phyloP scores from a whole-genome alignment of 2,329 filamentous ascomycete species.

The Alternaria rosae region DNA sequence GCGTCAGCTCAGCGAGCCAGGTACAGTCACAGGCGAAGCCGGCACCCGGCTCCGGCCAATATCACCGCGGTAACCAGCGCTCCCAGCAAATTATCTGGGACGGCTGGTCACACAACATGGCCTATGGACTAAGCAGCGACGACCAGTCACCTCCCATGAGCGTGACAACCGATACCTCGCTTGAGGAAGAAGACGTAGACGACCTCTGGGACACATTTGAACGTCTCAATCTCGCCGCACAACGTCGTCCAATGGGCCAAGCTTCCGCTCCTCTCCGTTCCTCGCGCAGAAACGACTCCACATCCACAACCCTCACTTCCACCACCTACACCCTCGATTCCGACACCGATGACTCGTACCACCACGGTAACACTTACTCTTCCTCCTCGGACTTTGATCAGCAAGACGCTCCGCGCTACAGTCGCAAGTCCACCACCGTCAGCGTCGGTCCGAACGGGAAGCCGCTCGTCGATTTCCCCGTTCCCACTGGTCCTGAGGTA shows the following conservation, averaged over 20 bases:
- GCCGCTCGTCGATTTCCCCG: constrained; percentile 44
- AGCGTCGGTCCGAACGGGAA: constrained; percentile 42
- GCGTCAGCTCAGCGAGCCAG: constrained; percentile 46
- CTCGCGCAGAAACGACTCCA: constrained; percentile 25
- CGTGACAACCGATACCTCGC: constrained; percentile 40
- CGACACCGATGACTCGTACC: constrained; percentile 25
- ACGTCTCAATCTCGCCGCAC: constrained; percentile 19
- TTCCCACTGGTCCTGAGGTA: constrained; percentile 39
- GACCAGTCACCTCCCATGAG: constrained; percentile 43
- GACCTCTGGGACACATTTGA: constrained; percentile 47
- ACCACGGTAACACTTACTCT: constrained; percentile 21
- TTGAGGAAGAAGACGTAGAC: constrained; percentile 47
- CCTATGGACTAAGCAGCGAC: constrained; percentile 40
- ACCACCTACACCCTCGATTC: constrained; percentile 5
- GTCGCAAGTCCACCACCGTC: constrained; percentile 29
- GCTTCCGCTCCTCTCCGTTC: constrained; percentile 19
- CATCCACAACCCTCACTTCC: constrained; percentile 20
- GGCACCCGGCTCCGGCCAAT: constrained; percentile 27
- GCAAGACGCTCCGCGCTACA: constrained; percentile 7
- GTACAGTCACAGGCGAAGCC: constrained; percentile 38
- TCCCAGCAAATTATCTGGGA: constrained; percentile 43
- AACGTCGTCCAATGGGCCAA: constrained; percentile 20
- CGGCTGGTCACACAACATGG: constrained; percentile 43
- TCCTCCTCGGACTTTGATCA: constrained; percentile 30
- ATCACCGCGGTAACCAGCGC: constrained; percentile 35